Evolutionary conservation across 1,139 yeast genomes (phyloP), one percentile per base, ranked within the genome.

Genomic region (Lodderomyces parapsilosis): DNA sequence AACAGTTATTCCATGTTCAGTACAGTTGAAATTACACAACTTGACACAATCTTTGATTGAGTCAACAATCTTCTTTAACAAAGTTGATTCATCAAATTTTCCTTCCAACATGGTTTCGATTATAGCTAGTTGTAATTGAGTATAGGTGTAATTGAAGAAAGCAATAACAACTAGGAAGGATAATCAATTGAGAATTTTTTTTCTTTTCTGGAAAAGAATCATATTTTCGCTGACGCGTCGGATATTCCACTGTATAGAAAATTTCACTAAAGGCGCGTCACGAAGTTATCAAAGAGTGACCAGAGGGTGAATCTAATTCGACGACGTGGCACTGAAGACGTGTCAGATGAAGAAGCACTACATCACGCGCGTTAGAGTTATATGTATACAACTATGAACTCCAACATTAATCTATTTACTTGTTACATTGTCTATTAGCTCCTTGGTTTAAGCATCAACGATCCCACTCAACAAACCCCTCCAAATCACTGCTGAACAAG

Each of bases 71-170:
- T 87, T 89, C 69, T 93, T 93, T 63, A 94, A 80, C 57, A 90
- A 79, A 49, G 91, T 79, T 49, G 99, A 96, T 74, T 90, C 91
- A 59, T 86, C 93, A 57, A 93, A 87, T 74, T 90, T 90, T 55
- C 97, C 99, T 81, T 93, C 99, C 74, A 93, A 83, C 98, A 93
- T 93, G 38, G 13, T 36, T n/a, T n/a, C n/a, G n/a, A n/a, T n/a
- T n/a, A n/a, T n/a, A n/a, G n/a, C n/a, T n/a, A n/a, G n/a, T n/a
- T n/a, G n/a, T n/a, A n/a, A n/a, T n/a, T n/a, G n/a, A n/a, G n/a
- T n/a, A n/a, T n/a, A n/a, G n/a, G n/a, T n/a, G n/a, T n/a, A n/a
- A n/a, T n/a, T n/a, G n/a, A n/a, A n/a, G n/a, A n/a, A n/a, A n/a
- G n/a, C n/a, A n/a, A n/a, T n/a, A n/a, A n/a, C n/a, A n/a, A n/a